Conservation (phyloP, 352 stramenopile species). For the Phytopythium boreale region DNA sequence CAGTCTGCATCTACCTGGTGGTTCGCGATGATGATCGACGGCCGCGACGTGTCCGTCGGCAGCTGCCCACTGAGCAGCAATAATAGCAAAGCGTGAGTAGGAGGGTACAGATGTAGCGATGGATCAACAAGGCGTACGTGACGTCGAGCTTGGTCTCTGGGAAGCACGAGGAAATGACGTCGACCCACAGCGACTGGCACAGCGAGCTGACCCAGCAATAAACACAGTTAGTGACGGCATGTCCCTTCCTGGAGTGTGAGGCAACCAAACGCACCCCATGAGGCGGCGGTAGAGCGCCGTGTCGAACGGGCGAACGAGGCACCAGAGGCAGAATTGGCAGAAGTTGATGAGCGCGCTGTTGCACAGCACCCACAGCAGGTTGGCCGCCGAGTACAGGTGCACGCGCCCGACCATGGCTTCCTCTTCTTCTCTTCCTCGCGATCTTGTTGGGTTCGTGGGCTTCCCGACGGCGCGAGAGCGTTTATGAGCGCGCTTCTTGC, state of each 20-base stretch:
- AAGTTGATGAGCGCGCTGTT: slow-evolving; percentile 82
- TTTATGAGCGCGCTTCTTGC: slow-evolving; percentile 2
- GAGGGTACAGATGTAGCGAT: no score
- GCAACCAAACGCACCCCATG: slow-evolving; percentile 44
- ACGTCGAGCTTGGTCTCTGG: slow-evolving; percentile 80
- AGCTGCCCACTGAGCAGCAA: slow-evolving; percentile 52
- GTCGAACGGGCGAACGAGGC: slow-evolving; percentile 84
- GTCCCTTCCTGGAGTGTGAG: not conserved
- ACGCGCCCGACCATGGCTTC: slow-evolving; percentile 50
- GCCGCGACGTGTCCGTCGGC: slow-evolving; percentile 63
- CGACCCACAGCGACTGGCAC: slow-evolving; percentile 80
- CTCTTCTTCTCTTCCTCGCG: not conserved
- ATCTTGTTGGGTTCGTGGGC: not conserved
- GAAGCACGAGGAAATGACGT: slow-evolving; percentile 84
- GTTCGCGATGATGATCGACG: slow-evolving; percentile 89
- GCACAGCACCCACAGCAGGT: slow-evolving; percentile 83
- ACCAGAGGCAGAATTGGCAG: slow-evolving; percentile 77
- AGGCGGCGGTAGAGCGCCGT: slow-evolving; percentile 69
- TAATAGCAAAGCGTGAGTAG: not conserved
- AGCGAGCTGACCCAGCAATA: slow-evolving; percentile 27
- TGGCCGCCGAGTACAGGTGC: slow-evolving; percentile 63
- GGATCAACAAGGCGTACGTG: slow-evolving; percentile 47
- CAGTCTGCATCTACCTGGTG: slow-evolving; percentile 92
- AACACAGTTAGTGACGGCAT: not conserved
- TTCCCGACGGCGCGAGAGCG: not conserved